Evolutionary conservation across 371 early-diverging fungal species (phyloP).

Genomic region (Zychaea mexicana): DNA sequence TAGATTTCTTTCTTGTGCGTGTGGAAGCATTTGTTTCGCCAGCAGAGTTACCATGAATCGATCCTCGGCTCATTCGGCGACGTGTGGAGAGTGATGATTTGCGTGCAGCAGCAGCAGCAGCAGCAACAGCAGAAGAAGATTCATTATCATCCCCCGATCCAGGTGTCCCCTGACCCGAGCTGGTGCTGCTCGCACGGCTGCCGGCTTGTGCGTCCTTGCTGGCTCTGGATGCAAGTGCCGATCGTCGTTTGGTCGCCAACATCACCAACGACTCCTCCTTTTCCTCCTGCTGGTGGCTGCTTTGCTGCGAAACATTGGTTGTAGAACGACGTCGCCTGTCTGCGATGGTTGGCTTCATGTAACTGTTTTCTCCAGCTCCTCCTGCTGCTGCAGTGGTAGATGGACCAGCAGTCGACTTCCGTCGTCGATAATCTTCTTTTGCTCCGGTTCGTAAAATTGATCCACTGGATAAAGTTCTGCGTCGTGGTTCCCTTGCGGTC

Average conservation of each 20-base stretch:
- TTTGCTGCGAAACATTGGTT: not conserved
- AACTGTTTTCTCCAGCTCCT: not conserved
- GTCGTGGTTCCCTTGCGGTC: slow-evolving; percentile 20
- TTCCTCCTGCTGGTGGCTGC: slow-evolving; percentile 2
- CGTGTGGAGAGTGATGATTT: not conserved
- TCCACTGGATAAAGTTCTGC: slow-evolving; percentile 36
- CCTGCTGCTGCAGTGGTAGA: slow-evolving; percentile 7
- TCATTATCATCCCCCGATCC: slow-evolving; percentile 18
- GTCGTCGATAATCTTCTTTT: slow-evolving; percentile 12
- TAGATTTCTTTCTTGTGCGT: slow-evolving; percentile 21
- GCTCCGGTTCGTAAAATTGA: slow-evolving; percentile 13
- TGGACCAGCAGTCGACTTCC: slow-evolving; percentile 21
- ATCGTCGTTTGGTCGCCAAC: slow-evolving; percentile 21
- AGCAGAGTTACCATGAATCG: not conserved
- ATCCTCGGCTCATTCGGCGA: slow-evolving; percentile 9
- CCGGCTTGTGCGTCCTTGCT: slow-evolving; percentile 11
- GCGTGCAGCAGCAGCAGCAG: slow-evolving; percentile 1
- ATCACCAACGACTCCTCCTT: slow-evolving; percentile 17
- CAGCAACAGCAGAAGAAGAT: too few species aligned
- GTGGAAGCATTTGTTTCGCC: slow-evolving; percentile 1
- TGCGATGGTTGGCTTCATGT: slow-evolving; percentile 33
- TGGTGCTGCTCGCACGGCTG: slow-evolving; percentile 15
- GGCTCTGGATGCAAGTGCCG: slow-evolving; percentile 13
- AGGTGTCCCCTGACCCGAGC: slow-evolving; percentile 10
- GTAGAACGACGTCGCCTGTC: slow-evolving; percentile 27